Percentiles rank a stretch among this genome's conserved stretches.
Conservation (phyloP, 2,329 filamentous ascomycete species). For the Venturia effusa region DNA sequence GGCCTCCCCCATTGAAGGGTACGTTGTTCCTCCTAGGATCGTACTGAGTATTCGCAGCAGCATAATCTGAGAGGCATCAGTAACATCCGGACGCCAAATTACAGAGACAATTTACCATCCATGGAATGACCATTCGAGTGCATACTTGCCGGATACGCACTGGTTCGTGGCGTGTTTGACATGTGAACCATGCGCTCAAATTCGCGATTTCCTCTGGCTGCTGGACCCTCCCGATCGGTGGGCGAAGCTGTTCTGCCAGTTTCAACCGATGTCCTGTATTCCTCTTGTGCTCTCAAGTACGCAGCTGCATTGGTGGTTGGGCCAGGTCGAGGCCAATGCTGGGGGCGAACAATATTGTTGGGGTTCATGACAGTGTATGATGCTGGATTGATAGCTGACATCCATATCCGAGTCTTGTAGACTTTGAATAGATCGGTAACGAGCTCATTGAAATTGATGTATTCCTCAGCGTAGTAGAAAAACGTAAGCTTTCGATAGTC, state of each 20-base stretch:
- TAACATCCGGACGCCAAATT: neutral
- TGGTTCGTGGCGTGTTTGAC: neutral
- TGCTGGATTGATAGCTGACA: slow-evolving; percentile 97
- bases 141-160: neutral
- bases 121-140: neutral
- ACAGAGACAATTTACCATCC: neutral
- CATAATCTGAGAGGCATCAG: neutral
- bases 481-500: slow-evolving; percentile 99
- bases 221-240: slow-evolving; percentile 3
- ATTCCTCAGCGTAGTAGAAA: slow-evolving; percentile 96
- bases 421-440: slow-evolving; percentile 98
- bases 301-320: neutral
- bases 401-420: slow-evolving; percentile 99
- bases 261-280: slow-evolving; percentile 1
- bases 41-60: neutral
- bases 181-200: slow-evolving; percentile 6
- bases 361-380: slow-evolving; percentile 57
- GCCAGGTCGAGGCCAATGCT: slow-evolving; percentile 5
- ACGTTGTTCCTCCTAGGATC: neutral
- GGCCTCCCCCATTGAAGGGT: neutral
- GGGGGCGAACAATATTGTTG: slow-evolving; percentile 49
- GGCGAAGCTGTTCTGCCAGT: slow-evolving; percentile 3
- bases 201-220: slow-evolving; percentile 8
- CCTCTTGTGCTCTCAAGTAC: slow-evolving; percentile 7
- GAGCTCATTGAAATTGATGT: slow-evolving; percentile 98